Evolutionary conservation across 2,329 filamentous ascomycete species (phyloP), one percentile per base, ranked within the genome.

Genomic region (Cercospora zeina): DNA sequence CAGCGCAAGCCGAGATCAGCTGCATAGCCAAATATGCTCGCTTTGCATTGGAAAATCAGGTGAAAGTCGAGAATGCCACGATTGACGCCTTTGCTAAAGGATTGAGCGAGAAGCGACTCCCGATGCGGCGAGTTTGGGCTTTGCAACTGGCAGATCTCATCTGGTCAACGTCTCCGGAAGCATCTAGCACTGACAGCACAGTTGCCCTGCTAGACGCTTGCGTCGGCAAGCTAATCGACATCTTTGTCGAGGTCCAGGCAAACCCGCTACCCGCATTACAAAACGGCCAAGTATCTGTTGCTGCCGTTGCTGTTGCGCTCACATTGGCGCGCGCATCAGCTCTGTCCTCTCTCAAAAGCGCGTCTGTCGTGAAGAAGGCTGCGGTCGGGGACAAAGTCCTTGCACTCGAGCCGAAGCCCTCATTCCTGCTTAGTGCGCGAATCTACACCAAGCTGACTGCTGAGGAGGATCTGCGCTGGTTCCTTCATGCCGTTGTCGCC

Each of bases 241-340:
- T 86, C 3, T 95, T 91, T 80, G 85, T 86, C 58, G 95, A 97
- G 68, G 87, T 92, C 14, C 79, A 85, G 47, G 81, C 88, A 24
- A 97, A 96, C 75, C 87, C 93, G 2, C 77, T 91, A 3, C 83
- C 88, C 37, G 88, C 93, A 24, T 86, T 88, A 1, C 93, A 97
- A 74, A 93, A 82, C 70, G 93, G 93, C 10, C 81, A 93, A n/a
- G 83, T 96, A 58, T 87, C 89, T 13, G 87, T 87, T 34, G 91
- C 89, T 42, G 92, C 91, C 74, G 86, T 95, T 58, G 82, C 89
- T 51, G 83, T 85, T 36, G 85, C 89, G 21, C 77, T 96, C 13
- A 83, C 80, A 59, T 72, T 82, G 30, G 75, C 82, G 2, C 81
- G 82, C 66, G 80, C 88, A 31, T 73, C 79, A 10, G 71, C 85